Evolutionary conservation across 2,329 filamentous ascomycete genomes (phyloP).

Genomic region (Zymoseptoria tritici): DNA sequence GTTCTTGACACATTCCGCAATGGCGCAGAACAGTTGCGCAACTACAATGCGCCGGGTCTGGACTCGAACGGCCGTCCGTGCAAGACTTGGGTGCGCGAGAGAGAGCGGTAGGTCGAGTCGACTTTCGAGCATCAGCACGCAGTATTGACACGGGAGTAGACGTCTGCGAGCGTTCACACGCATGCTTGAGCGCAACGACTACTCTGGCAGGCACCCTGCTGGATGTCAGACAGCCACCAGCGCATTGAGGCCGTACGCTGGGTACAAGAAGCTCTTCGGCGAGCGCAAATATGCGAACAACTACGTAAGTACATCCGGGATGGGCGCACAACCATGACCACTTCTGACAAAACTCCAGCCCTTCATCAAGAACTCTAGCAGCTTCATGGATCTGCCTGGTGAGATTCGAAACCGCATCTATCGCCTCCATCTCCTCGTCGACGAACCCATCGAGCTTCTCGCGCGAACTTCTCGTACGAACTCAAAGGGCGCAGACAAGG

Average conservation of each 20-base stretch:
- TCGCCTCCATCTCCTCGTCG: background rate
- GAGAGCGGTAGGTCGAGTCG: background rate
- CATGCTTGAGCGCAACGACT: slow-evolving; percentile 2
- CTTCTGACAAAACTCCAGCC: background rate
- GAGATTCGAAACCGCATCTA: slow-evolving; percentile 5
- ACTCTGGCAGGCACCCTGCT: background rate
- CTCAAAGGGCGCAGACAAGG: background rate
- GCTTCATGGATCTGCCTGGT: background rate
- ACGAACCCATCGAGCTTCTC: background rate
- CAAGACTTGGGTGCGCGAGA: background rate
- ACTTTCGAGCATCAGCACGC: background rate
- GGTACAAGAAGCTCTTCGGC: background rate
- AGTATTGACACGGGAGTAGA: background rate
- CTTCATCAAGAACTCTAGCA: background rate
- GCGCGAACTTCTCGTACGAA: background rate
- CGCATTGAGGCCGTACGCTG: background rate
- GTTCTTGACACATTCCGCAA: background rate
- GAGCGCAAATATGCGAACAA: background rate
- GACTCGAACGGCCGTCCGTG: background rate
- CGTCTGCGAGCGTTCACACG: background rate
- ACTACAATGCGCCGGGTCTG: background rate
- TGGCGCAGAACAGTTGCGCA: background rate
- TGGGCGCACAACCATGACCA: background rate
- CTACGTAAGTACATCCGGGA: background rate
- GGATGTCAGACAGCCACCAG: background rate